Conservation (phyloP, 139 green algal genomes). For the Chlamydomonas eustigma region DNA sequence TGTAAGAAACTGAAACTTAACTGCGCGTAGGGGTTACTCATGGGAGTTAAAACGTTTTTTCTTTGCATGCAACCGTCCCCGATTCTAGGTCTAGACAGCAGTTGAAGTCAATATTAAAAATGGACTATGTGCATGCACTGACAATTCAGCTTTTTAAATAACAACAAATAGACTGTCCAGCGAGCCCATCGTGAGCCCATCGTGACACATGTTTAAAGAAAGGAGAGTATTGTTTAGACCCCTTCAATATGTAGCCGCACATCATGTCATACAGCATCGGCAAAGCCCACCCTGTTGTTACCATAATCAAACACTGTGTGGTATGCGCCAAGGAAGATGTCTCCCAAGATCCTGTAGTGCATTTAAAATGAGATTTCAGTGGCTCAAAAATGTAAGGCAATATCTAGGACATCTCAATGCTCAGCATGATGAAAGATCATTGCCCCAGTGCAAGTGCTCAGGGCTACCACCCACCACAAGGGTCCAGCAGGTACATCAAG, state of each 20-base stretch:
- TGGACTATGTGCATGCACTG: neutral
- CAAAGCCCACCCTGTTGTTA: slow-evolving; percentile 86
- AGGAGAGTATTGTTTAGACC: neutral
- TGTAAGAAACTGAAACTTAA: too few species aligned
- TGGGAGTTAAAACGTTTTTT: too few species aligned
- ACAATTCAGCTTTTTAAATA: neutral
- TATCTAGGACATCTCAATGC: too few species aligned
- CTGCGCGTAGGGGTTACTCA: too few species aligned
- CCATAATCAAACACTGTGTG: slow-evolving; percentile 95
- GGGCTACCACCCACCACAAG: slow-evolving; percentile 81
- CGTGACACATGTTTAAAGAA: neutral
- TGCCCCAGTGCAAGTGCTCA: too few species aligned
- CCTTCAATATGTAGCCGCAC: neutral
- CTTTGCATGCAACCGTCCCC: neutral
- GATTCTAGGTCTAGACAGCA: neutral
- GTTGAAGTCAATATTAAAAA: neutral
- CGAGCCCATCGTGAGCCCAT: neutral
- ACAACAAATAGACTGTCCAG: neutral
- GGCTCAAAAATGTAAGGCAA: too few species aligned
- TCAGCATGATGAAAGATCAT: too few species aligned
- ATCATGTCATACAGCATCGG: slow-evolving; percentile 43
- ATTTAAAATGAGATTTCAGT: too few species aligned
- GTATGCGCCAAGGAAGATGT: slow-evolving; percentile 93
- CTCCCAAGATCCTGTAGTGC: slow-evolving; percentile 77
- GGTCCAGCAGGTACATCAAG: slow-evolving; percentile 86